Conservation (phyloP, 352 stramenopile species). For the Pythium scleroteichum region DNA sequence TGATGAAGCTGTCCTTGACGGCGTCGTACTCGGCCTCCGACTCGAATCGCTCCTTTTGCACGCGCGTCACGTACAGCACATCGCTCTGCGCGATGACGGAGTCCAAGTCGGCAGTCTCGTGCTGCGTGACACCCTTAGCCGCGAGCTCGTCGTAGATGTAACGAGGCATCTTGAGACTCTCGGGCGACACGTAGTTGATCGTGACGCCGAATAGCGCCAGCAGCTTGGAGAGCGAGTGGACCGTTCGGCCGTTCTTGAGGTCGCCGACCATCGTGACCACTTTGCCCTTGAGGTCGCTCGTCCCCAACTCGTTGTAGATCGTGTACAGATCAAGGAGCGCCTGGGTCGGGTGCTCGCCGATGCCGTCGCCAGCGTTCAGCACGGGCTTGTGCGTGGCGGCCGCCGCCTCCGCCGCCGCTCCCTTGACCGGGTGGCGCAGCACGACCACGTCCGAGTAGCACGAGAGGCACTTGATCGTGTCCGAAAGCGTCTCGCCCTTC, state of each 20-base stretch:
- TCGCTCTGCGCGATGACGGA: constrained; percentile 91
- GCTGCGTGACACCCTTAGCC: constrained; percentile 78
- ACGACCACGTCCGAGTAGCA: constrained; percentile 97
- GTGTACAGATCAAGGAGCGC: constrained; percentile 99
- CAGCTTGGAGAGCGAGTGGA: constrained; percentile 97
- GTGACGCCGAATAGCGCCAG: constrained; percentile 90
- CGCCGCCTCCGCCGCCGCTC: constrained; percentile 78
- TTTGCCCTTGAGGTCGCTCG: constrained; percentile 73
- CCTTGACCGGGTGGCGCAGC: constrained; percentile 93
- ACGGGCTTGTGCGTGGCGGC: constrained; percentile 89
- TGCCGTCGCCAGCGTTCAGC: constrained; percentile 95
- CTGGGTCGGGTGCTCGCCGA: constrained; percentile 98
- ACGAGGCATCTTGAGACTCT: constrained; percentile 83
- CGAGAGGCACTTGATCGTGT: constrained; percentile 96
- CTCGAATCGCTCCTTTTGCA: constrained; percentile 98
- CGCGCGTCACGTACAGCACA: constrained; percentile 98
- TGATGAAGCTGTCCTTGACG: constrained; percentile 91
- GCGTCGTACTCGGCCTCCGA: constrained; percentile 93
- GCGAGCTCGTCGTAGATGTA: constrained; percentile 80
- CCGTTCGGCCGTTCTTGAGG: constrained; percentile 98
- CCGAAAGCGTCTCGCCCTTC: constrained; percentile 98
- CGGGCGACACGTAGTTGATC: constrained; percentile 93
- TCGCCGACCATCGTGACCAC: constrained; percentile 97
- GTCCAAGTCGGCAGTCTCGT: constrained; percentile 83
- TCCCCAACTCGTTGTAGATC: constrained; percentile 90